phyloP scores from a whole-genome alignment of 2,329 filamentous ascomycete genomes.

The Akanthomyces uredinophilus region DNA sequence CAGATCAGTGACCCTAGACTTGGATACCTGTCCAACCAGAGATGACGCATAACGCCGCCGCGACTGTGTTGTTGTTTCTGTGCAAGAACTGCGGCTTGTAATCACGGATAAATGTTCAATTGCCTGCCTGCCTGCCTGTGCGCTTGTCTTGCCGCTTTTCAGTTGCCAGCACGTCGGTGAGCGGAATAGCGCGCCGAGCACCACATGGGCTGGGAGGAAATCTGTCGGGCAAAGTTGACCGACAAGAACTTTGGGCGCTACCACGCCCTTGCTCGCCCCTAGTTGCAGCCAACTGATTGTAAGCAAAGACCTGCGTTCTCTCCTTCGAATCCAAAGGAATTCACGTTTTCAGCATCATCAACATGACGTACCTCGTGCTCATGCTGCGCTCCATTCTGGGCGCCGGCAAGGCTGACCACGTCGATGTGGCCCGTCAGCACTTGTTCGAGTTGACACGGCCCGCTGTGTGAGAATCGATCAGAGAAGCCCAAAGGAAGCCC shows the following conservation, averaged over 20 bases:
- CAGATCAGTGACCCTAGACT: not conserved
- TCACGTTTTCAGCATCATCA: not conserved
- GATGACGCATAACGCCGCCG: not conserved
- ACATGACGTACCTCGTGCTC: not conserved
- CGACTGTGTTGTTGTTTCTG: not conserved
- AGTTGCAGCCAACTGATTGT: not conserved
- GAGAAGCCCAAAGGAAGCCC: too few species aligned
- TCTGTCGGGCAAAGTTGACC: not conserved
- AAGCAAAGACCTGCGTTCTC: too few species aligned
- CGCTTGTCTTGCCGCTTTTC: too few species aligned
- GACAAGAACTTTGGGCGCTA: not conserved
- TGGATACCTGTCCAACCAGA: not conserved
- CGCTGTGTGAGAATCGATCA: slow-evolving; percentile 1
- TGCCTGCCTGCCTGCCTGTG: not conserved
- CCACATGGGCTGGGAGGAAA: not conserved
- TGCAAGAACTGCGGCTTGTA: not conserved
- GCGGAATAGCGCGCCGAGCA: not conserved
- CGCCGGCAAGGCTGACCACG: not conserved
- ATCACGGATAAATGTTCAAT: not conserved
- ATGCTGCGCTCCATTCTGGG: not conserved
- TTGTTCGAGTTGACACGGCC: not conserved
- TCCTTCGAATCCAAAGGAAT: too few species aligned
- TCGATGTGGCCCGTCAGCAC: not conserved
- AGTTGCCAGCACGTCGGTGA: not conserved
- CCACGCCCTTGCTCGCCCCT: too few species aligned